A percentile compares a stretch with the other conserved stretches of the same genome.
These are phyloP conservation scores for Cladosporium oxysporum DNA, from an alignment of 2,329 filamentous ascomycete genomes.

Conservation along the genomic window DNA sequence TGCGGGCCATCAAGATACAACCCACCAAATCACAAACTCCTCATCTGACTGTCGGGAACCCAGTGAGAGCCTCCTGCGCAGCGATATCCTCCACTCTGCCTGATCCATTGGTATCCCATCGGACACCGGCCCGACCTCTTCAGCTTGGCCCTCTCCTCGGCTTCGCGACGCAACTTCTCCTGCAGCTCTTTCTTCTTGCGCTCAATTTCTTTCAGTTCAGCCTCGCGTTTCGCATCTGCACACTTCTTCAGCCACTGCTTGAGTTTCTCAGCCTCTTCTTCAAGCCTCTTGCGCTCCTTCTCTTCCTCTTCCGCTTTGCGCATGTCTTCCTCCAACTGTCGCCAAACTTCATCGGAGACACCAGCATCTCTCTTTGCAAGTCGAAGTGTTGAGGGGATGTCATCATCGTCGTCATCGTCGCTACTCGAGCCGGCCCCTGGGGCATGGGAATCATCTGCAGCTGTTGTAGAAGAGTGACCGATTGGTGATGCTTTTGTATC, in stretches of 20 bases:
- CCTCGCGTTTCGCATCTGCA: conserved; percentile 20
- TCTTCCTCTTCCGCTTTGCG: conserved; percentile 40
- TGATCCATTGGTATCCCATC: conserved; percentile 63
- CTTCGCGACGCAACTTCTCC: conserved; percentile 30
- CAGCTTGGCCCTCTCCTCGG: conserved; percentile 51
- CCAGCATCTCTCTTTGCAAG: conserved; percentile 48
- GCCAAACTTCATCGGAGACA: conserved; percentile 63
- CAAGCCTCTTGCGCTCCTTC: conserved; percentile 32
- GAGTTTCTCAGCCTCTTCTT: conserved; percentile 29
- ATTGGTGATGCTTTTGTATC: too few relatives aligned
- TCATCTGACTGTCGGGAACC: conserved; percentile 41
- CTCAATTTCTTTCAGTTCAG: conserved; percentile 23
- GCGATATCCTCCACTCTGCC: conserved; percentile 58
- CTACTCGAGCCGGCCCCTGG: neutral
- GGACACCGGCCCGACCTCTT: conserved; percentile 57
- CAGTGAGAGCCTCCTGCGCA: conserved; percentile 65
- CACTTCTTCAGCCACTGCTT: conserved; percentile 28
- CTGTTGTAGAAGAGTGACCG: too few relatives aligned
- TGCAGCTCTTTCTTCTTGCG: conserved; percentile 22
- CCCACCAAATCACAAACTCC: neutral
- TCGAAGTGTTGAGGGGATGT: neutral
- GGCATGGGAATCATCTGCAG: neutral
- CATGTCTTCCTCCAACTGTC: conserved; percentile 57
- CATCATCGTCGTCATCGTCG: neutral
- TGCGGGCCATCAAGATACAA: too few relatives aligned